phyloP scores from a whole-genome alignment of 2,329 filamentous ascomycete genomes.

The Diaporthe helianthi region DNA sequence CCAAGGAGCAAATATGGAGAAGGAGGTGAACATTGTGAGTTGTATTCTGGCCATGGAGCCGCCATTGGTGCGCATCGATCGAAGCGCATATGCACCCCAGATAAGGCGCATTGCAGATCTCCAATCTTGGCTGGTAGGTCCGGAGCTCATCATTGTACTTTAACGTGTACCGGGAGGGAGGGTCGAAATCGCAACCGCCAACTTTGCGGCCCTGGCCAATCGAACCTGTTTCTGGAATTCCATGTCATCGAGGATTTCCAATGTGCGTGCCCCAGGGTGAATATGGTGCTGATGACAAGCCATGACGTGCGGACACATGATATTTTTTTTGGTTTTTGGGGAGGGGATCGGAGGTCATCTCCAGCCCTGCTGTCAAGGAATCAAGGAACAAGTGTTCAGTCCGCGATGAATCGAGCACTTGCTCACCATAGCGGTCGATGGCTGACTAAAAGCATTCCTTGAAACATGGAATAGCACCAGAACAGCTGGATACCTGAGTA shows the following conservation, averaged over 20 bases:
- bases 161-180: constrained; percentile 23
- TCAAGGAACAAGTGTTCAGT: not conserved
- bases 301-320: not conserved
- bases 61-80: constrained; percentile 33
- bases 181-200: constrained; percentile 5
- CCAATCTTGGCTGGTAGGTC: constrained; percentile 14
- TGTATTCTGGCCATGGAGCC: not conserved
- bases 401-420: not conserved
- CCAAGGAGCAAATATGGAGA: constrained; percentile 4
- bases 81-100: constrained; percentile 31
- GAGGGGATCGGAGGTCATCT: not conserved
- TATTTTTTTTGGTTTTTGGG: not conserved
- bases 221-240: constrained; percentile 1
- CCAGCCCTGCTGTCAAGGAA: not conserved
- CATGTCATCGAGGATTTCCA: not conserved
- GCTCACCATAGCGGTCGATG: not conserved
- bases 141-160: constrained; percentile 8
- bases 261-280: too few species aligned
- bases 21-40: not conserved
- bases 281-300: not conserved
- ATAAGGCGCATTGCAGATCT: constrained; percentile 28
- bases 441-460: not conserved
- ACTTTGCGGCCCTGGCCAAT: not conserved
- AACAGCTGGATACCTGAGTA: not conserved
- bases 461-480: not conserved